Base-by-base conservation (phyloP, 2,329 filamentous ascomycete species). In the Colletotrichum chlorophyti region DNA sequence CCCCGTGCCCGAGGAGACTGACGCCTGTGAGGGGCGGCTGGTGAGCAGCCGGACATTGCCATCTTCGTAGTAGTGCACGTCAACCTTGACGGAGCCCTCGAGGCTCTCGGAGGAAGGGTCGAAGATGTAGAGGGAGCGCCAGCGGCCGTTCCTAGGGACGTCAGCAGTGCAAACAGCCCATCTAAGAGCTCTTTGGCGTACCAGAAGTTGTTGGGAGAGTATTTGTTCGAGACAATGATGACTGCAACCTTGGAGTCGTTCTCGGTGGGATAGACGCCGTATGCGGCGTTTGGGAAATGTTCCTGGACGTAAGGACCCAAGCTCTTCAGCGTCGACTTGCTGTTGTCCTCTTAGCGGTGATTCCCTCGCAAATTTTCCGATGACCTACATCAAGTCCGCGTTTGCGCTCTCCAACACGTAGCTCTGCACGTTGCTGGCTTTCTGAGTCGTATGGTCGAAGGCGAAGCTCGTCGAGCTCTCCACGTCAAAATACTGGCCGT, bases 31-130 rank as follows among this genome's bases (percentile, higher is more conserved):
- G 10, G 89, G 80, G 78, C 97, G 97, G 69, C 85, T 89, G n/a
- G 95, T 97, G 63, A 94, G 83, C 59, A 99, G 84, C 3, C 95
- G 90, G 57, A 99, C 95, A 71, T 99, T 99, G 62, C 95, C 95
- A 72, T 99, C 96, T 78, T 99, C 95, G 79, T 99, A 99, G 83
- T 99, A 99, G 81, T 99, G 95, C 48, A 99, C 94, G 66, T 98
- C 93, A 51, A 97, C 91, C 74, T 94, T 92, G 75, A 98, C 88
- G 58, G 83, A 87, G 67, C 95, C 95, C 32, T 88, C 86, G 38
- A 98, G 79, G 43, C 80, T 80, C 63, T 82, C 81, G 2, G 84
- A 84, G n/a, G 86, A 79, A 5, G 93, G 87, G 62, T 88, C 83
- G 74, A 90, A 90, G 67, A 90, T 83, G 79, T 98, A 98, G 50